A percentile compares a stretch with the other conserved stretches of the same genome.
phyloP scores from a whole-genome alignment of 352 stramenopile genomes.

The Pythium monospermum region DNA sequence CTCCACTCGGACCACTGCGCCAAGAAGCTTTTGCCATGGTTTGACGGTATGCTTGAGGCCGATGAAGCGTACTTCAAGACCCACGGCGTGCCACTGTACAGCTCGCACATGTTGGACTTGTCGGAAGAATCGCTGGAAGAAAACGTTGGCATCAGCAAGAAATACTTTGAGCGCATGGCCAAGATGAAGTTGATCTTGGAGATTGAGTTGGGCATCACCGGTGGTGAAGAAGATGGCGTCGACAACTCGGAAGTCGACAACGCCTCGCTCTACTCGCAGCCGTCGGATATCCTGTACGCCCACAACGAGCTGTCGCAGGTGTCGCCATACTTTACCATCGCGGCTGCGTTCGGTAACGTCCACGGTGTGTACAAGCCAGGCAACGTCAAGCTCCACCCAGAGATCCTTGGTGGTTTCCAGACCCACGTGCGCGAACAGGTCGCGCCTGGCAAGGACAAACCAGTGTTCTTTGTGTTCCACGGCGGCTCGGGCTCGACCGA shows the following conservation, averaged over 20 bases:
- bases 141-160: conserved; percentile 97
- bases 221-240: conserved; percentile 98
- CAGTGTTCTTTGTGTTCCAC: conserved; percentile 99
- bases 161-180: conserved; percentile 97
- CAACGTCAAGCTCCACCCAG: conserved; percentile 98
- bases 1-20: conserved; percentile 99
- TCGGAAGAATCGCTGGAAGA: conserved; percentile 97
- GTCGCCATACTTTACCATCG: conserved; percentile 93
- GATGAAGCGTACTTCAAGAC: conserved; percentile 95
- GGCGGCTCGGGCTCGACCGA: conserved; percentile 95
- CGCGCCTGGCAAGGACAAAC: conserved; percentile 85
- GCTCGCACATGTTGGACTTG: conserved; percentile 98
- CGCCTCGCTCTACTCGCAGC: conserved; percentile 89
- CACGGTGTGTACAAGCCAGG: conserved; percentile 98
- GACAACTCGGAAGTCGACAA: conserved; percentile 96
- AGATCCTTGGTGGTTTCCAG: conserved; percentile 97
- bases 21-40: conserved; percentile 98
- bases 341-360: conserved; percentile 95
- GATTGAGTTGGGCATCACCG: conserved; percentile 98
- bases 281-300: conserved; percentile 93
- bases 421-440: conserved; percentile 76
- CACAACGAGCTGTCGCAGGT: conserved; percentile 94
- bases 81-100: conserved; percentile 95
- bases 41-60: conserved; percentile 94
- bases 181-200: conserved; percentile 96